Evolutionary conservation across 2,329 filamentous ascomycete genomes (phyloP), one percentile per base, ranked within the genome.

Genomic region (Cadophora luteo-olivacea): DNA sequence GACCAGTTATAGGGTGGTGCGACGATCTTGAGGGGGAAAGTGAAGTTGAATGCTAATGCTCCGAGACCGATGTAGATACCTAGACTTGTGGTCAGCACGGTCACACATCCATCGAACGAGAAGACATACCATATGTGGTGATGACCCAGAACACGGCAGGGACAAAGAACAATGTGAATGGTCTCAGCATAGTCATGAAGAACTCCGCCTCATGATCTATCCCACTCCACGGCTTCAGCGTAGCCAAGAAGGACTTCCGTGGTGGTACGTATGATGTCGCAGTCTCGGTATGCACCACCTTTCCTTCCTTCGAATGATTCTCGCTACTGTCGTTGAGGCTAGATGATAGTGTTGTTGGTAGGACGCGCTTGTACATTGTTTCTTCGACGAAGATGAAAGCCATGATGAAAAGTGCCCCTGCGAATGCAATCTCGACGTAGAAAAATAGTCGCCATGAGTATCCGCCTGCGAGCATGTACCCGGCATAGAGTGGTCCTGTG

Each of bases 361-460:
- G 74, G 14, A 68, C 69, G 58, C 84, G 79, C 54, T 81, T 77
- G 71, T 89, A 89, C 16, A 83, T 83, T 7, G 86, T 87, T 74
- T 90, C 87, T 70, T 89, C 87, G 69, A 88, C 85, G 72, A 89
- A 85, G 68, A 89, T 78, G 73, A 89, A 87, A 0, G 84, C 81
- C 8, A 84, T 72, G 54, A 87, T 78, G 68, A 73, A 62, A 0
- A 74, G 61, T 12, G 67, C 65, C 1, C 69, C 72, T 0, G 83
- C 81, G 64, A 89, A 88, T 2, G 85, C 87, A 60, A 86, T 82
- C 69, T 85, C 83, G 65, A 89, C 86, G 74, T 88, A 88, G 80
- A 89, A 89, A 79, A 86, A 89, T 0, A 89, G 82, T 19, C 84
- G 80, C 86, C 86, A 89, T 7, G 85, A 87, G 73, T 86, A 84